Conservation (phyloP, 2,329 filamentous ascomycete genomes). For the Fusarium protoensiforme region DNA sequence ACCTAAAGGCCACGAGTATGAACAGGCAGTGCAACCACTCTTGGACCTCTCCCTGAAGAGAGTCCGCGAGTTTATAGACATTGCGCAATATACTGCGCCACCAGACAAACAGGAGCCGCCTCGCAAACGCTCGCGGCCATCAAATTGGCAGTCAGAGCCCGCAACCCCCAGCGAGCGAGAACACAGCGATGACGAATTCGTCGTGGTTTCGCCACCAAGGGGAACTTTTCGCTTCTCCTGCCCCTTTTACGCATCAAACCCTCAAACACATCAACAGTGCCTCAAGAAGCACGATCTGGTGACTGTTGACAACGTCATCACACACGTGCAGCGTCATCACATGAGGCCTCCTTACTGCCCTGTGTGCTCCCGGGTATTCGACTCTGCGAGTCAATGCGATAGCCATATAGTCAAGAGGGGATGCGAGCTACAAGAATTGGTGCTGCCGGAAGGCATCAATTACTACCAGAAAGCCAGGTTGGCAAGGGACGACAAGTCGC, state of each 20-base stretch:
- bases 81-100: neutral
- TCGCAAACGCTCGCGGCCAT: neutral
- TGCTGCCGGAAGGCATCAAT: neutral
- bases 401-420: neutral
- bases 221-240: neutral
- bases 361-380: neutral
- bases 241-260: neutral
- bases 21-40: neutral
- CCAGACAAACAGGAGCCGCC: neutral
- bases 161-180: neutral
- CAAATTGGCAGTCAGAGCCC: neutral
- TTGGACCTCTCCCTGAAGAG: neutral
- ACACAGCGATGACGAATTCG: neutral
- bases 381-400: neutral
- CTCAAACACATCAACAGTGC: neutral
- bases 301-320: neutral
- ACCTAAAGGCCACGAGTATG: neutral
- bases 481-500: neutral
- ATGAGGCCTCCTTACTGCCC: neutral
- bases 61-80: neutral
- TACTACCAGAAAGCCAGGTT: neutral
- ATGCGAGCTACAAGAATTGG: neutral
- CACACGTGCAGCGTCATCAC: neutral
- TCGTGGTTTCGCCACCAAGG: neutral
- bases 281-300: neutral